Evolutionary conservation across 371 early-diverging fungal genomes (phyloP).

Genomic region (Actinomortierella wolfii): DNA sequence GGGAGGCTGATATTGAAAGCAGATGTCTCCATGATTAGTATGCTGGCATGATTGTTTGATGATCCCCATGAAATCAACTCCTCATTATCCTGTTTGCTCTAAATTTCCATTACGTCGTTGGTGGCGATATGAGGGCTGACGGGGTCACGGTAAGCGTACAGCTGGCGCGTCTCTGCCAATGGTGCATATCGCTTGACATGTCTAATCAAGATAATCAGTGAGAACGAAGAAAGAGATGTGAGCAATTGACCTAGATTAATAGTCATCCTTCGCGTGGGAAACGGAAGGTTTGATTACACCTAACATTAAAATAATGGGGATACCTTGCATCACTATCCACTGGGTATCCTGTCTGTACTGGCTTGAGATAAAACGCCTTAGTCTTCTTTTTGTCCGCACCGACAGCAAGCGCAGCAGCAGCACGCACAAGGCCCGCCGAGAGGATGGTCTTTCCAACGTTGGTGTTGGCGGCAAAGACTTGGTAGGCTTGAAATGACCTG

Average conservation of each 20-base stretch:
- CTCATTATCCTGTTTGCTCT: too few species aligned
- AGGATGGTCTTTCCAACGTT: slow-evolving; percentile 86
- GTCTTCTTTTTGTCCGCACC: slow-evolving; percentile 50
- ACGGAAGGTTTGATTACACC: too few species aligned
- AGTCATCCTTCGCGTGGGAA: too few species aligned
- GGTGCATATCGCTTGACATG: slow-evolving; percentile 62
- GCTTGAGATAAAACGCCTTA: slow-evolving; percentile 75
- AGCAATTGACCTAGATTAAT: background rate
- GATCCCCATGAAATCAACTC: too few species aligned
- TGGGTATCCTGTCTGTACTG: slow-evolving; percentile 87
- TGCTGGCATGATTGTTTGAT: too few species aligned
- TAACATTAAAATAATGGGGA: too few species aligned
- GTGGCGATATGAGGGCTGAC: slow-evolving; percentile 81
- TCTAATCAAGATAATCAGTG: slow-evolving; percentile 44
- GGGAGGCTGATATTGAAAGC: slow-evolving; percentile 46
- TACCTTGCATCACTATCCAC: slow-evolving; percentile 79
- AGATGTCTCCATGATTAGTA: background rate
- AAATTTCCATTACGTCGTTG: slow-evolving; percentile 45
- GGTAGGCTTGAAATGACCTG: slow-evolving; percentile 68
- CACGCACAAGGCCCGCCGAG: slow-evolving; percentile 68
- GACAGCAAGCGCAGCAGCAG: slow-evolving; percentile 49
- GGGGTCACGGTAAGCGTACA: slow-evolving; percentile 76
- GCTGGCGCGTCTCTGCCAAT: slow-evolving; percentile 50
- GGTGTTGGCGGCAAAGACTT: slow-evolving; percentile 83
- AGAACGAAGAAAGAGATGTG: slow-evolving; percentile 1